phyloP scores from a whole-genome alignment of 345 rosid genomes.

The Gossypioides kirkii region DNA sequence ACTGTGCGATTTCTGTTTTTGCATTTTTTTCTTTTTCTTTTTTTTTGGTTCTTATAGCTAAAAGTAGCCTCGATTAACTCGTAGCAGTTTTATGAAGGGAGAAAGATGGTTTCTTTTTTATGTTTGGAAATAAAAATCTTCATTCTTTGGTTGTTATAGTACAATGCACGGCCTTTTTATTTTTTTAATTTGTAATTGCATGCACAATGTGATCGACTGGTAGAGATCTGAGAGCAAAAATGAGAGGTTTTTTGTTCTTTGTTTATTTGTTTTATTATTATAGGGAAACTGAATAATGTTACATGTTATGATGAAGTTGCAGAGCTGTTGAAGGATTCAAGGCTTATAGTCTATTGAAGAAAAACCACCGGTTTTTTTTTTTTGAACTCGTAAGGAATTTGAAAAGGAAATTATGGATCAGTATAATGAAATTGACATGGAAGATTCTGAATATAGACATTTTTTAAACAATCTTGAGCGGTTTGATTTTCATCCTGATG shows the following conservation, averaged over 20 bases:
- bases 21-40: not conserved
- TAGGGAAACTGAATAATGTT: not conserved
- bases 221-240: not conserved
- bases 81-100: not conserved
- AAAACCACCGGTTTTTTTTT: not conserved
- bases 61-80: not conserved
- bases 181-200: not conserved
- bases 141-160: not conserved
- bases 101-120: not conserved
- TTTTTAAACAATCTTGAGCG: conserved; percentile 2
- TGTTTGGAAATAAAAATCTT: not conserved
- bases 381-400: not conserved
- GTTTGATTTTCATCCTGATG: conserved; percentile 1
- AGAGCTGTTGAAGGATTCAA: not conserved
- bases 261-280: not conserved
- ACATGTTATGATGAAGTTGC: not conserved
- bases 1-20: not conserved
- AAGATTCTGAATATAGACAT: conserved; percentile 9
- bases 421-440: conserved; percentile 7
- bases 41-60: not conserved
- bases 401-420: not conserved
- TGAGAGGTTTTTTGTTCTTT: not conserved
- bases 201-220: not conserved
- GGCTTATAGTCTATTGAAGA: not conserved
- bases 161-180: not conserved